A percentile compares a stretch with the other conserved stretches of the same genome.
Conservation (phyloP, 768 basidiomycete species). For the Arthromyces matolae region DNA sequence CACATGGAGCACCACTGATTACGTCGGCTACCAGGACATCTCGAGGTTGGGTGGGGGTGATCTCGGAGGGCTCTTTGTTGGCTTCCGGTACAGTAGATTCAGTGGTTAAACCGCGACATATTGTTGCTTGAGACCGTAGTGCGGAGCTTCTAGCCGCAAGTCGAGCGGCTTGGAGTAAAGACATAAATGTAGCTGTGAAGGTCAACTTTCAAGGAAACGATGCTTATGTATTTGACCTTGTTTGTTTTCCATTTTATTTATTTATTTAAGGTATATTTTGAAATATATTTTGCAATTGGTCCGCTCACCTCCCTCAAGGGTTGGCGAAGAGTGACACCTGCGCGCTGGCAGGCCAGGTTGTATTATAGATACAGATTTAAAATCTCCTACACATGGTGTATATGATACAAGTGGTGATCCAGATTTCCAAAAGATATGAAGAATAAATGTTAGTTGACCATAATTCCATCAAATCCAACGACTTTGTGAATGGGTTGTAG, state of each 20-base stretch:
- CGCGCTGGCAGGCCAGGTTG: neutral
- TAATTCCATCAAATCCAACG: conserved; percentile 46
- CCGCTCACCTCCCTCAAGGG: too few relatives aligned
- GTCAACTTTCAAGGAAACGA: neutral
- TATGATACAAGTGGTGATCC: conserved; percentile 1
- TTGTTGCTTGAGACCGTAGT: conserved; percentile 13
- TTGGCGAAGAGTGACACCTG: too few relatives aligned
- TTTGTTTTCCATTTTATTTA: conserved; percentile 6
- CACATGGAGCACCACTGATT: conserved; percentile 85
- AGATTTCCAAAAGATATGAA: neutral
- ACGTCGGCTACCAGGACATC: conserved; percentile 77
- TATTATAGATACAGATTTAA: conserved; percentile 2
- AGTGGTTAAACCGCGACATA: conserved; percentile 29
- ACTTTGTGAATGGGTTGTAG: conserved; percentile 56
- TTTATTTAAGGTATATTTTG: too few relatives aligned
- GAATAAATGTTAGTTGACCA: conserved; percentile 3
- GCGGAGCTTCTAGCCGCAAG: conserved; percentile 23
- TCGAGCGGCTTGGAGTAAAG: conserved; percentile 47
- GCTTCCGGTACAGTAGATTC: conserved; percentile 24
- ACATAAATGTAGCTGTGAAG: conserved; percentile 37
- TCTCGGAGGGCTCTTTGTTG: conserved; percentile 33
- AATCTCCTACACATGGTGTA: conserved; percentile 1
- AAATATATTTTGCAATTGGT: too few relatives aligned
- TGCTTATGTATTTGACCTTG: conserved; percentile 8
- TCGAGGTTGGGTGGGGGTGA: conserved; percentile 41